Percentiles rank a stretch among this genome's conserved stretches.
phyloP scores from a whole-genome alignment of 805 yeast species.

The Metahyphopichia silvanorum region DNA sequence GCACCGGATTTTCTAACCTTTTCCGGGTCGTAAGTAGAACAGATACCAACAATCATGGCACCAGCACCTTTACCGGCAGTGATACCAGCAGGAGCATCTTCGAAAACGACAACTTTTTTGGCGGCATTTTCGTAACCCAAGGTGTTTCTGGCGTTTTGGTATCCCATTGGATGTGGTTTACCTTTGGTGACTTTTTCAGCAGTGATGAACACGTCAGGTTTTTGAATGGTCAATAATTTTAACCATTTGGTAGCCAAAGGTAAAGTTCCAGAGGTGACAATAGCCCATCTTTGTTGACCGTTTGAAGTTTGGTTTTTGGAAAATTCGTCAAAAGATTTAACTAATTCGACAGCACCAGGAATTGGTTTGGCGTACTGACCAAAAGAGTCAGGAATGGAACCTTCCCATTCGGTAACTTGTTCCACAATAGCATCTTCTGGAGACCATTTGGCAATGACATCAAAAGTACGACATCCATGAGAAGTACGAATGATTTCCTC shows the following conservation, averaged over 20 bases:
- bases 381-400: slow-evolving; percentile 64
- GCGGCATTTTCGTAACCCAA: slow-evolving; percentile 36
- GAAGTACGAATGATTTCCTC: slow-evolving; percentile 68
- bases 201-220: slow-evolving; percentile 76
- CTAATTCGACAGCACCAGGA: slow-evolving; percentile 69
- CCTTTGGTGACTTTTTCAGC: slow-evolving; percentile 79
- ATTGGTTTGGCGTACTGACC: slow-evolving; percentile 74
- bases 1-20: slow-evolving; percentile 75
- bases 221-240: slow-evolving; percentile 51
- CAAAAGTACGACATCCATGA: slow-evolving; percentile 84
- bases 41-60: slow-evolving; percentile 78
- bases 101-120: slow-evolving; percentile 63
- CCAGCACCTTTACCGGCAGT: slow-evolving; percentile 82
- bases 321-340: slow-evolving; percentile 47
- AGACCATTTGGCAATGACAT: slow-evolving; percentile 68
- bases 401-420: slow-evolving; percentile 65
- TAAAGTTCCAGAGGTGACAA: slow-evolving; percentile 81
- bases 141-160: slow-evolving; percentile 53
- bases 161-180: slow-evolving; percentile 87
- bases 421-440: slow-evolving; percentile 70
- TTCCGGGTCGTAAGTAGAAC: slow-evolving; percentile 72
- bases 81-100: slow-evolving; percentile 89
- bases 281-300: slow-evolving; percentile 67
- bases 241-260: slow-evolving; percentile 81
- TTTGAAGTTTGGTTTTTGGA: slow-evolving; percentile 43